Percentiles rank a stretch among this genome's conserved stretches.
phyloP scores from a whole-genome alignment of 768 basidiomycete genomes.

The Phallus indusiatus region DNA sequence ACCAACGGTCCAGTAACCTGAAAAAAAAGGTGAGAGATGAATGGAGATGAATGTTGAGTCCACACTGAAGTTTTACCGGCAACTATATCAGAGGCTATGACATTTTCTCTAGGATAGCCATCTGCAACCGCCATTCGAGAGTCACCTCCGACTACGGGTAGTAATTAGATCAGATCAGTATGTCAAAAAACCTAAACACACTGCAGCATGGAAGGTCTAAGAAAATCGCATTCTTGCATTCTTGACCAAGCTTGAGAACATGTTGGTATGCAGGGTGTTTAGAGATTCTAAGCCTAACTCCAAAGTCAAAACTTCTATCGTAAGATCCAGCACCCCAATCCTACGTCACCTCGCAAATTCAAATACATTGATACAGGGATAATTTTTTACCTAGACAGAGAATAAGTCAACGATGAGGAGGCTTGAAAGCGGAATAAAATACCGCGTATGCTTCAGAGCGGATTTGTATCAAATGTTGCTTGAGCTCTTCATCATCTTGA shows the following conservation, averaged over 20 bases:
- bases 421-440: not conserved
- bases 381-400: conserved; percentile 17
- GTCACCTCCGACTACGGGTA: conserved; percentile 24
- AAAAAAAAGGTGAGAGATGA: not conserved
- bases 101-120: conserved; percentile 31
- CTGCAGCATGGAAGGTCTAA: conserved; percentile 39
- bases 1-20: conserved; percentile 22
- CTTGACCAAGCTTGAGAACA: conserved; percentile 27
- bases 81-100: conserved; percentile 30
- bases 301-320: not conserved
- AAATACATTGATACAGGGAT: conserved; percentile 19
- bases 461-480: not conserved
- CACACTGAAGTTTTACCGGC: conserved; percentile 19
- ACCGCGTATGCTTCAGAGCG: conserved; percentile 7
- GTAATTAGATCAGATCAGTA: not conserved
- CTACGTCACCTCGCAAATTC: conserved; percentile 17
- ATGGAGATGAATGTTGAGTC: not conserved
- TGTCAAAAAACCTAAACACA: conserved; percentile 16
- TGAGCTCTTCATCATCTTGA: conserved; percentile 3
- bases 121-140: conserved; percentile 31
- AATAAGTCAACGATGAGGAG: conserved; percentile 2
- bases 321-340: not conserved
- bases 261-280: conserved; percentile 13
- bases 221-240: conserved; percentile 27
- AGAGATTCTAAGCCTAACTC: conserved; percentile 8